Conservation (phyloP, 306 rosid genomes). For the Oxytropis ochrocephala region DNA sequence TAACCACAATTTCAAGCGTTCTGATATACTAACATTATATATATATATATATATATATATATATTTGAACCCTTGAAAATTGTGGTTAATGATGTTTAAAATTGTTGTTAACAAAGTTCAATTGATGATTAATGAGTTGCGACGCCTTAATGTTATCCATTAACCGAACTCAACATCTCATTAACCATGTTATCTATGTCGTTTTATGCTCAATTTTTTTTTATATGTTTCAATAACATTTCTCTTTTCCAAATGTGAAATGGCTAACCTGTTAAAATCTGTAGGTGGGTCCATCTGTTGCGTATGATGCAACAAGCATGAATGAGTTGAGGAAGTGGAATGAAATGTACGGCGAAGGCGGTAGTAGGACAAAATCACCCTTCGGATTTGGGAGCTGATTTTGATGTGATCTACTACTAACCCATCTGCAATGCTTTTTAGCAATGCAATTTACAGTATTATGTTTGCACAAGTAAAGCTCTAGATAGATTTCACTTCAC, state of each 20-base stretch:
- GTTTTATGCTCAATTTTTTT: no score
- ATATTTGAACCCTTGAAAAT: no score
- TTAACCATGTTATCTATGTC: no score
- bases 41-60: no score
- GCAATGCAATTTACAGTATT: conserved; percentile 7
- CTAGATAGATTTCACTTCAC: not conserved
- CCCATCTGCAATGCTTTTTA: not conserved
- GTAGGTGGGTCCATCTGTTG: conserved; percentile 94
- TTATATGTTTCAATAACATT: no score
- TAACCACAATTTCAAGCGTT: no score
- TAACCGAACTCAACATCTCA: no score
- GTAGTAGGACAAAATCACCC: conserved; percentile 85
- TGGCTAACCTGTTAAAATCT: not conserved
- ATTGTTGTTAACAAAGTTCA: no score
- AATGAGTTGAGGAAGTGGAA: conserved; percentile 95
- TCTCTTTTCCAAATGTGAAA: not conserved
- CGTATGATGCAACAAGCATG: conserved; percentile 89
- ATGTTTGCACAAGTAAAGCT: not conserved
- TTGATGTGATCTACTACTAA: conserved; percentile 5
- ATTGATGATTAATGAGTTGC: no score
- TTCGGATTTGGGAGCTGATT: conserved; percentile 65
- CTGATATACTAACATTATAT: no score
- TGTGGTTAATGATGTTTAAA: no score
- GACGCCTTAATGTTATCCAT: no score
- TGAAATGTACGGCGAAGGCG: conserved; percentile 95